Evolutionary conservation across 2,329 filamentous ascomycete genomes (phyloP).

Genomic region (Malbranchea cinnamomea): DNA sequence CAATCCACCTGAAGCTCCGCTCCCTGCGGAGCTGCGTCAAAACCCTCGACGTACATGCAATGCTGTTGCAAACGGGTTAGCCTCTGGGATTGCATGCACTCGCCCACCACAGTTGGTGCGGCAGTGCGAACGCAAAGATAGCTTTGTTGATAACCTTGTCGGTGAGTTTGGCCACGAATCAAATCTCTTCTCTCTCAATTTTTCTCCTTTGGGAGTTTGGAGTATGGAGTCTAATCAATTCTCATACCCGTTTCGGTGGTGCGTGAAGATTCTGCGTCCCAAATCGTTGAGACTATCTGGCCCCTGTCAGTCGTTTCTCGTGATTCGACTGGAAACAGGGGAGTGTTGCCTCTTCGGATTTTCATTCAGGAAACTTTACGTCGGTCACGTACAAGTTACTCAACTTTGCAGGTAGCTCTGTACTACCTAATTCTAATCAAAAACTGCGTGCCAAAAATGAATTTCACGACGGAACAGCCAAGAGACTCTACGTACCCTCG

Average conservation of each 20-base stretch:
- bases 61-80: slow-evolving; percentile 36
- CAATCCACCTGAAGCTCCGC: slow-evolving; percentile 19
- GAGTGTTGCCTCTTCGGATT: slow-evolving; percentile 75
- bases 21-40: slow-evolving; percentile 27
- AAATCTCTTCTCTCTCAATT: slow-evolving; percentile 22
- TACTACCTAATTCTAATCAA: slow-evolving; percentile 95
- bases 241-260: slow-evolving; percentile 10
- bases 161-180: slow-evolving; percentile 56
- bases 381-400: slow-evolving; percentile 91
- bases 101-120: slow-evolving; percentile 64
- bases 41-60: slow-evolving; percentile 40
- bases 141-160: slow-evolving; percentile 92
- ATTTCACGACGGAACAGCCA: slow-evolving; percentile 76
- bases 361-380: slow-evolving; percentile 97
- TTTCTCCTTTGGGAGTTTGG: slow-evolving; percentile 16
- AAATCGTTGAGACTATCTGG: slow-evolving; percentile 97
- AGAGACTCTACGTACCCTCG: slow-evolving; percentile 57
- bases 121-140: slow-evolving; percentile 82
- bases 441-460: slow-evolving; percentile 65
- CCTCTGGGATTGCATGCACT: slow-evolving; percentile 39
- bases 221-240: too few relatives aligned
- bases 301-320: slow-evolving; percentile 71
- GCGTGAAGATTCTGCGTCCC: slow-evolving; percentile 75
- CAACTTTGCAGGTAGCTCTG: slow-evolving; percentile 86
- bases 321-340: slow-evolving; percentile 47